phyloP scores from a whole-genome alignment of 225 moss, liverwort and hornwort species.

The Climacium dendroides region DNA sequence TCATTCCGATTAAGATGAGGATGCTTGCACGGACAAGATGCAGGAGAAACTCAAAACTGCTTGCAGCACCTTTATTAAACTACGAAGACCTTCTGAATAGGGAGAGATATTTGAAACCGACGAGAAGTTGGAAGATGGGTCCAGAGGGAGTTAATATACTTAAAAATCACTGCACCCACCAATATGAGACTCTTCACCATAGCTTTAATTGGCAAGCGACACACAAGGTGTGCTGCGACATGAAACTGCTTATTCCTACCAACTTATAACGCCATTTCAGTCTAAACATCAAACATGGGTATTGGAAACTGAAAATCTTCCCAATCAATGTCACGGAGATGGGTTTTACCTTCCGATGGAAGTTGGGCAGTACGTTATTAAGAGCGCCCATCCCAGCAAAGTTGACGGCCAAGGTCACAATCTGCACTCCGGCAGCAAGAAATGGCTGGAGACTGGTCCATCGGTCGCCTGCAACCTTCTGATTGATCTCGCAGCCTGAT shows the following conservation, averaged over 20 bases:
- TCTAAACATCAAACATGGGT: background rate
- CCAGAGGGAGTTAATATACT: background rate
- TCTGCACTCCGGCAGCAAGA: background rate
- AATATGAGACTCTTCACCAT: background rate
- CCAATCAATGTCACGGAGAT: background rate
- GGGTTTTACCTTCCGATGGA: background rate
- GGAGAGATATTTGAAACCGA: background rate
- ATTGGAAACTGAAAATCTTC: background rate
- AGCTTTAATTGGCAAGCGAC: background rate
- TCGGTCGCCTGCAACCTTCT: background rate
- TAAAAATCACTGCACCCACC: background rate
- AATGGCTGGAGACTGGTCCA: background rate
- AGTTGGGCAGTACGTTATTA: background rate
- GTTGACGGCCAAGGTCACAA: background rate
- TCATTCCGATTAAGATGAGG: background rate
- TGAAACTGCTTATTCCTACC: background rate
- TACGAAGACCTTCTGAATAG: background rate
- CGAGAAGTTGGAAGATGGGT: background rate
- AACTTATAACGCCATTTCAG: background rate
- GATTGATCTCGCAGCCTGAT: background rate
- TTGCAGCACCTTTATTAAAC: background rate
- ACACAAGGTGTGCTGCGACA: background rate
- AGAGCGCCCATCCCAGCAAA: background rate
- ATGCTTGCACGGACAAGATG: background rate
- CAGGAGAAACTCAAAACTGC: background rate